These are phyloP conservation scores for Pseudogymnoascus sp. DNA, from an alignment of 2,329 filamentous ascomycete genomes.

Conservation along the genomic window DNA sequence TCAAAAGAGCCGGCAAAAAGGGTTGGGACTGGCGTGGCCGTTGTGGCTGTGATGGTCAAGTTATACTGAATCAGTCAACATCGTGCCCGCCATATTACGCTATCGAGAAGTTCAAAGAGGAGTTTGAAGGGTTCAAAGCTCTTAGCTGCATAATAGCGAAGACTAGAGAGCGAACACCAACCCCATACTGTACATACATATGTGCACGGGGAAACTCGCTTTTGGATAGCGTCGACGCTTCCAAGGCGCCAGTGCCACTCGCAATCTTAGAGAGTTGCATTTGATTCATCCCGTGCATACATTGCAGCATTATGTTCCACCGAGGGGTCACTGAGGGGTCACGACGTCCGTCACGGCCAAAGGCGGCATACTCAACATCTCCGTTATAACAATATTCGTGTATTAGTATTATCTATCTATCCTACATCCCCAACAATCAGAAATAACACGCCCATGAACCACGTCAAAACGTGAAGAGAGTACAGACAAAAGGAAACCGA, in stretches of 20 bases:
- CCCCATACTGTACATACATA: neutral
- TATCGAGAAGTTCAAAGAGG: neutral
- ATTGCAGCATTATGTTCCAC: neutral
- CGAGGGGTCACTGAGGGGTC: neutral
- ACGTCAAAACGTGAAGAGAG: neutral
- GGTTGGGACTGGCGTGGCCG: neutral
- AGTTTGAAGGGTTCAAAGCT: neutral
- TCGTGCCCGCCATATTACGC: neutral
- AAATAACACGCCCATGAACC: constrained; percentile 1
- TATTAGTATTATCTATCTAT: constrained; percentile 9
- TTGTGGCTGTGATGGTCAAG: neutral
- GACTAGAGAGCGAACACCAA: neutral
- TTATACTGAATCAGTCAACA: neutral
- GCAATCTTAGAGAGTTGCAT: constrained; percentile 1
- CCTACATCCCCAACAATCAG: constrained; percentile 4
- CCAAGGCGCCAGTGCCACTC: constrained; percentile 2
- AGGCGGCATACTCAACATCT: neutral
- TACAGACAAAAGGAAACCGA: constrained; percentile 9
- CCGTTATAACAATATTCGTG: neutral
- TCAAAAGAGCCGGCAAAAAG: neutral
- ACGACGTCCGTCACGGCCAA: neutral
- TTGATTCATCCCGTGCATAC: neutral
- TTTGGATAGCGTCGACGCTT: neutral
- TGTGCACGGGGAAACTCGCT: neutral
- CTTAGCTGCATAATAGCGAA: neutral